A percentile compares a stretch with the other conserved stretches of the same genome.
Conservation (phyloP, 257 asterid genomes). For the Jaltomata sinuosa region DNA sequence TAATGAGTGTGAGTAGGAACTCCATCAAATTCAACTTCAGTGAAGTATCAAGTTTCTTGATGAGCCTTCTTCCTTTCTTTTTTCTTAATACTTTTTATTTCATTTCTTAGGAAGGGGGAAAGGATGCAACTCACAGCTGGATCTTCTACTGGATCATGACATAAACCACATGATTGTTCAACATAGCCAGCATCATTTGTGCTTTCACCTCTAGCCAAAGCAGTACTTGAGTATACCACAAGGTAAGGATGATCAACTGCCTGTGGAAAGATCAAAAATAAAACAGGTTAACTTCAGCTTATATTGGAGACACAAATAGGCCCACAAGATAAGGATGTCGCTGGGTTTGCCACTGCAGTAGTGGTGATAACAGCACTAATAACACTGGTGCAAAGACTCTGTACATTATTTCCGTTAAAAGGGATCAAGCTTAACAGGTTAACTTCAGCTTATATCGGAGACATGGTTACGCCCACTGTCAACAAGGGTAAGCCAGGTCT, state of each 20-base stretch:
- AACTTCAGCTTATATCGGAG: background rate
- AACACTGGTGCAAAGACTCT: background rate
- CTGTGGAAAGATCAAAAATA: slow-evolving; percentile 26
- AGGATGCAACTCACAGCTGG: slow-evolving; percentile 44
- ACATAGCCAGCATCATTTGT: slow-evolving; percentile 29
- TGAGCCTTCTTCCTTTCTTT: background rate
- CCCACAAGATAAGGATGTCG: no score
- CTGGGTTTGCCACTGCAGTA: background rate
- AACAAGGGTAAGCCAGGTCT: background rate
- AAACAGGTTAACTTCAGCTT: no score
- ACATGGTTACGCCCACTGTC: background rate
- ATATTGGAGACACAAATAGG: no score
- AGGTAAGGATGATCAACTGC: slow-evolving; percentile 99
- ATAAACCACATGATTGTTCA: slow-evolving; percentile 49
- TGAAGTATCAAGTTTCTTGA: background rate
- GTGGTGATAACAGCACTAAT: background rate
- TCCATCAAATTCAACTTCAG: background rate
- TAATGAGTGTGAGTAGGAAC: background rate
- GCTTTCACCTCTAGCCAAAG: slow-evolving; percentile 48
- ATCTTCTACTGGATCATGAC: slow-evolving; percentile 74
- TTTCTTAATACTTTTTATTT: background rate
- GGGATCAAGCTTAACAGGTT: background rate
- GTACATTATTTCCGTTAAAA: background rate
- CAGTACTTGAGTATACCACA: slow-evolving; percentile 66
- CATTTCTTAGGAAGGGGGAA: background rate